Conservation (phyloP, 345 rosid genomes). For the Eutrema yunnanense region DNA sequence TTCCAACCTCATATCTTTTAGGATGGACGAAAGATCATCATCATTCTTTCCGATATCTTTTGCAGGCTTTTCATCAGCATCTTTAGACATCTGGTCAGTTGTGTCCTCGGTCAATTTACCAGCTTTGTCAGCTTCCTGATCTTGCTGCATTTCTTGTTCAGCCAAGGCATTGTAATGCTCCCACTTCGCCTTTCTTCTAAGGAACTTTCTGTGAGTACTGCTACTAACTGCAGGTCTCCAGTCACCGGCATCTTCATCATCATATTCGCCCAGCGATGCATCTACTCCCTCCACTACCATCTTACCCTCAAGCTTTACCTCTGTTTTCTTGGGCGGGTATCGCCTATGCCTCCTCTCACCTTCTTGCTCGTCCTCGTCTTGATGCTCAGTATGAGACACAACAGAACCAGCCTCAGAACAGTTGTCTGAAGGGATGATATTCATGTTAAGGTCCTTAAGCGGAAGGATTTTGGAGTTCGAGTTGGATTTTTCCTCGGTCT, state of each 20-base stretch:
- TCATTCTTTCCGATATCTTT: conserved; percentile 17
- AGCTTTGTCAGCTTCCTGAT: conserved; percentile 33
- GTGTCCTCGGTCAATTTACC: conserved; percentile 14
- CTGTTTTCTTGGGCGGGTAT: conserved; percentile 53
- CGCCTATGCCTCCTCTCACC: conserved; percentile 35
- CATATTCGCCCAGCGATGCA: conserved; percentile 65
- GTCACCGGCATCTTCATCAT: conserved; percentile 56
- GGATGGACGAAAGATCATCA: conserved; percentile 40
- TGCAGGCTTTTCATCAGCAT: conserved; percentile 19
- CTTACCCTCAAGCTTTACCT: conserved; percentile 68
- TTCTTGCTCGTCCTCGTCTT: conserved; percentile 38
- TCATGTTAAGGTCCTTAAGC: conserved; percentile 63
- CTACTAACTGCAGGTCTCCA: conserved; percentile 95
- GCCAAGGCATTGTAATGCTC: conserved; percentile 44
- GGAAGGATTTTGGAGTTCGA: conserved; percentile 68
- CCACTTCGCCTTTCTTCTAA: conserved; percentile 70
- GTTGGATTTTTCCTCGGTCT: conserved; percentile 40
- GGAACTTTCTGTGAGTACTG: conserved; percentile 76
- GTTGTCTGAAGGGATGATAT: conserved; percentile 34
- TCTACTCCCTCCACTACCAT: conserved; percentile 87
- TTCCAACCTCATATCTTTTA: conserved; percentile 68
- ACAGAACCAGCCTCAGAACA: conserved; percentile 40
- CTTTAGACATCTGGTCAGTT: conserved; percentile 23
- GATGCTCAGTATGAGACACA: conserved; percentile 42
- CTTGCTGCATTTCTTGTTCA: conserved; percentile 57